These are phyloP conservation scores for Spencermartinsiella ligniputridi DNA, from an alignment of 1,139 yeast species.

Conservation along the genomic window DNA sequence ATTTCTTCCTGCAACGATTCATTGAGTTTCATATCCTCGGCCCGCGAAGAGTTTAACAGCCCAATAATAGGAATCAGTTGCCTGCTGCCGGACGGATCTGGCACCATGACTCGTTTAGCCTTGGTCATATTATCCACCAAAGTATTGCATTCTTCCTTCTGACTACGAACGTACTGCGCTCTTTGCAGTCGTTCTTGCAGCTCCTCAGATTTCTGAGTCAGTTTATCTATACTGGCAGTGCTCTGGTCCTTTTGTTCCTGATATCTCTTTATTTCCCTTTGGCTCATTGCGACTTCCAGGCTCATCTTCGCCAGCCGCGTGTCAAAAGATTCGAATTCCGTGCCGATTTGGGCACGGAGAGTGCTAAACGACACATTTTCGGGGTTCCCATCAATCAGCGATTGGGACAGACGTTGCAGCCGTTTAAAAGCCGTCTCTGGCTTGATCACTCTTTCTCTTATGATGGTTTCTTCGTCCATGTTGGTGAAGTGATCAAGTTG, in stretches of 20 bases:
- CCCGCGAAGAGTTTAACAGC: slow-evolving; percentile 24
- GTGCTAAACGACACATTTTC: slow-evolving; percentile 6
- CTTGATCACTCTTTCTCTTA: slow-evolving; percentile 25
- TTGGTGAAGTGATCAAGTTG: not conserved
- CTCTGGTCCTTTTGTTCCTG: slow-evolving; percentile 18
- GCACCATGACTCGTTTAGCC: slow-evolving; percentile 22
- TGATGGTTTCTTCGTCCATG: slow-evolving; percentile 23
- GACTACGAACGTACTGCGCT: slow-evolving; percentile 25
- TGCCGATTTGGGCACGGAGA: slow-evolving; percentile 6
- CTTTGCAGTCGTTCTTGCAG: slow-evolving; percentile 23
- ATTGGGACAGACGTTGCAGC: slow-evolving; percentile 17
- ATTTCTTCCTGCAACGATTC: slow-evolving; percentile 26
- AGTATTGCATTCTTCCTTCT: slow-evolving; percentile 27
- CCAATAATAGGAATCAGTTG: slow-evolving; percentile 21
- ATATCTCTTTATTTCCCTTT: slow-evolving; percentile 22
- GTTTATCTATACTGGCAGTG: slow-evolving; percentile 15
- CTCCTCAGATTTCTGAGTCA: slow-evolving; percentile 19
- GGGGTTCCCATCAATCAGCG: slow-evolving; percentile 6
- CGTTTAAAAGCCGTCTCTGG: slow-evolving; percentile 25
- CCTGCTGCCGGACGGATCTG: slow-evolving; percentile 9
- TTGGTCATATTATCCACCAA: slow-evolving; percentile 26
- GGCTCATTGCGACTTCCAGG: slow-evolving; percentile 26
- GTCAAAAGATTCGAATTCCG: slow-evolving; percentile 24
- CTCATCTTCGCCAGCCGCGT: slow-evolving; percentile 24
- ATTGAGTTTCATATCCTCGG: slow-evolving; percentile 22